Base-by-base conservation (phyloP, 2,329 filamentous ascomycete species). In the Penicillium sp. region DNA sequence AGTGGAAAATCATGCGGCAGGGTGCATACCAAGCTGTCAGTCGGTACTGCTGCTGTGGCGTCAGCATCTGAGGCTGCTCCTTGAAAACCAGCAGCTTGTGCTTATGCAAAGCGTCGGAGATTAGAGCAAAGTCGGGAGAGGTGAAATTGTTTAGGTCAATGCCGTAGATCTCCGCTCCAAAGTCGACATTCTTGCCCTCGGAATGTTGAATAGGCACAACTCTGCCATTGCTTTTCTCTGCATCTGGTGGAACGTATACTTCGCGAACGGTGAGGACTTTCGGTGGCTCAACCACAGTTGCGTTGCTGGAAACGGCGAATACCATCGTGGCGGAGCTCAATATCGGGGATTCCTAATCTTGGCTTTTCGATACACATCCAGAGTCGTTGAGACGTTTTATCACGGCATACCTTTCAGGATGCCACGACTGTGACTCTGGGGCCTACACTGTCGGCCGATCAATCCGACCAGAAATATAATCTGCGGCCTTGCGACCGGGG, bases 11-110 rank as follows among this genome's bases (percentile, higher is more conserved):
- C 8, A 15, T 9, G 8, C 8, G 9, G 5, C 5, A 38, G 5
- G 13, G 8, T 8, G 15, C 5, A 3, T 31, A 56, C 53, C 53
- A 56, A 26, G 53, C 44, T 11, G 53, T 56, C 11, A 56, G 41
- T 46, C 53, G 21, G 13, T 56, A 56, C 17, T 56, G 53, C 19
- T 56, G 53, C 41, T 56, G 53, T 15, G 53, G 53, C 5, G 38
- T 46, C 2, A 56, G 41, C 53, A 56, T 56, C 23, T 56, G 11
- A 1, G 53, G 53, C 21, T 56, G 53, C 17, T 56, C 53, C 8
- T 56, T 56, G 53, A 56, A 56, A 8, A 56, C 53, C 5, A 56
- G 53, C 5, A 56, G 23, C 17, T 56, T 56, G 19, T 56, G 53
- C 45, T 21, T 46, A 21, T 56, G 53, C 41, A 56, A 26, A 7